Evolutionary conservation across 2,329 filamentous ascomycete species (phyloP).

Genomic region (Dothiorella sarmentorum): DNA sequence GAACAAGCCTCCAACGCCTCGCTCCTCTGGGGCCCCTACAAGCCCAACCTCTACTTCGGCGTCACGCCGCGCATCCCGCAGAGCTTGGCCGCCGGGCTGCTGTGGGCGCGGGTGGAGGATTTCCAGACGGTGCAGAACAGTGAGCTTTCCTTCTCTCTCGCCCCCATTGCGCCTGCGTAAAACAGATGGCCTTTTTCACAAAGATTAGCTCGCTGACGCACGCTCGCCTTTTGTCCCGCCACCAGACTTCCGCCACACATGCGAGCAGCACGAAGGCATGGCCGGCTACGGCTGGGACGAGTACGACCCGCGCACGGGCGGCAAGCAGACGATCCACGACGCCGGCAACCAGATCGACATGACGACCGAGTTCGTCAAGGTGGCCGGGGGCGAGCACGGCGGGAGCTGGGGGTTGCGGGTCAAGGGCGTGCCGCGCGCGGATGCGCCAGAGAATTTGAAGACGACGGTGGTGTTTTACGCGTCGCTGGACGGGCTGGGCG

Average conservation of each 20-base stretch:
- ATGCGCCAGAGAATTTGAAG: slow-evolving; percentile 63
- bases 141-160: slow-evolving; percentile 44
- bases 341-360: slow-evolving; percentile 83
- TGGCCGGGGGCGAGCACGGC: slow-evolving; percentile 78
- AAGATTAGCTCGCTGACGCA: no score
- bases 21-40: slow-evolving; percentile 93
- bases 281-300: slow-evolving; percentile 97
- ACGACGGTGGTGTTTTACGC: slow-evolving; percentile 81
- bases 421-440: slow-evolving; percentile 72
- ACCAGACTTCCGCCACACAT: slow-evolving; percentile 83
- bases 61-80: slow-evolving; percentile 77
- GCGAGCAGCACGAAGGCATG: slow-evolving; percentile 87
- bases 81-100: slow-evolving; percentile 74
- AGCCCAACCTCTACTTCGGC: slow-evolving; percentile 92
- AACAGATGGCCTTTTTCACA: no score
- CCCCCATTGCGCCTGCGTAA: slow-evolving; percentile 24
- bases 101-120: slow-evolving; percentile 85
- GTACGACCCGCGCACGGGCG: slow-evolving; percentile 85
- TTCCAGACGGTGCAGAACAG: slow-evolving; percentile 72
- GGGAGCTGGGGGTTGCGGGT: slow-evolving; percentile 91
- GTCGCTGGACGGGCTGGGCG: slow-evolving; percentile 71
- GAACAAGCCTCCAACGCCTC: slow-evolving; percentile 67
- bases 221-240: no score
- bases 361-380: slow-evolving; percentile 89
- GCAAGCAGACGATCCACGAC: slow-evolving; percentile 87